Conservation (phyloP, 1,139 yeast genomes). For the Blastobotrys apis region DNA sequence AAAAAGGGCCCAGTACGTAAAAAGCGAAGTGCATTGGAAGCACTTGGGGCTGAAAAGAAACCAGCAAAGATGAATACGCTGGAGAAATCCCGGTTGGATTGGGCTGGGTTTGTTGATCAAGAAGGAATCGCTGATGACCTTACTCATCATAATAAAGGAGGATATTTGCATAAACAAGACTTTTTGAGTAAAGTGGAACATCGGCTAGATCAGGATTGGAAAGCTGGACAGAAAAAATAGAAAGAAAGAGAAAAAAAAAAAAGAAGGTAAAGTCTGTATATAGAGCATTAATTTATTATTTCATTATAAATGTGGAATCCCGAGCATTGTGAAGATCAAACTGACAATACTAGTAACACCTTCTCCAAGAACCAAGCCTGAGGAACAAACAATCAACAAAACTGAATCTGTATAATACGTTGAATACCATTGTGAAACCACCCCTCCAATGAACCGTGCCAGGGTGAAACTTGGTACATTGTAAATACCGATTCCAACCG, state of each 20-base stretch:
- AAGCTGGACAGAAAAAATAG: slow-evolving; percentile 7
- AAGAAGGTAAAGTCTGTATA: not conserved
- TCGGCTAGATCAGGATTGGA: slow-evolving; percentile 46
- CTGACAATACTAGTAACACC: slow-evolving; percentile 81
- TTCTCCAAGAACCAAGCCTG: slow-evolving; percentile 91
- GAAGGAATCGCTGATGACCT: slow-evolving; percentile 82
- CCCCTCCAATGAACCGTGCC: slow-evolving; percentile 88
- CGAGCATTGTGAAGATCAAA: slow-evolving; percentile 67
- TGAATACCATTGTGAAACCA: slow-evolving; percentile 42
- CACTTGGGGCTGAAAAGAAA: slow-evolving; percentile 55
- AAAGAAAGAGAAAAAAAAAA: not conserved
- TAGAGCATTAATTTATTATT: too few species aligned
- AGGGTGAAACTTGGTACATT: slow-evolving; percentile 90
- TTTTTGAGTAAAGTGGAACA: slow-evolving; percentile 74
- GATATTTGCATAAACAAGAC: slow-evolving; percentile 87
- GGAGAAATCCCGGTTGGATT: slow-evolving; percentile 88
- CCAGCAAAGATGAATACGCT: slow-evolving; percentile 77
- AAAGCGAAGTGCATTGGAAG: slow-evolving; percentile 73
- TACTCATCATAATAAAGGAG: slow-evolving; percentile 65
- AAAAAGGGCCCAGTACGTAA: slow-evolving; percentile 30
- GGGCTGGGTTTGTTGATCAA: slow-evolving; percentile 92
- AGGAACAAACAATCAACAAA: slow-evolving; percentile 76
- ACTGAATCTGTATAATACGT: slow-evolving; percentile 41
- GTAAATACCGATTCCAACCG: slow-evolving; percentile 94
- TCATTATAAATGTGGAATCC: slow-evolving; percentile 44